These are phyloP conservation scores for Hibiscus tridactylites DNA, from an alignment of 345 rosid genomes.

Conservation along the genomic window DNA sequence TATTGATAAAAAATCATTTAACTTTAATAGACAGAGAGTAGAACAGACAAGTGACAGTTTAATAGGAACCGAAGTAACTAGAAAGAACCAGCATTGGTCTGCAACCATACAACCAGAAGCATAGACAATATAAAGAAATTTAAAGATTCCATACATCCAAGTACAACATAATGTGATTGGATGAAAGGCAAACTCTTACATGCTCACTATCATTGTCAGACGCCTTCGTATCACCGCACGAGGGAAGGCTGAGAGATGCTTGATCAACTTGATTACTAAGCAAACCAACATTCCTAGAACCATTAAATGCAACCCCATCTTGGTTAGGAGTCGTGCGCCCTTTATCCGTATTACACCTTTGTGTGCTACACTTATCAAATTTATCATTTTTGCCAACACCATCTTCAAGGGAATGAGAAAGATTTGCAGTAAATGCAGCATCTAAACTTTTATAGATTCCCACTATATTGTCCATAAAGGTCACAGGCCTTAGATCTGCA, in stretches of 20 bases:
- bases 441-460: slow-evolving; percentile 57
- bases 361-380: slow-evolving; percentile 10
- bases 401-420: slow-evolving; percentile 18
- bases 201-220: slow-evolving; percentile 41
- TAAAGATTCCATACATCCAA: background rate
- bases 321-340: background rate
- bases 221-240: slow-evolving; percentile 36
- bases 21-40: too few species aligned
- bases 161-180: background rate
- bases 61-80: background rate
- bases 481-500: slow-evolving; percentile 49
- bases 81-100: background rate
- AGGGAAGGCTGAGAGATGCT: slow-evolving; percentile 40
- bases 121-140: background rate
- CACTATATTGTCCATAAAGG: slow-evolving; percentile 50
- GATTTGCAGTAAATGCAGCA: slow-evolving; percentile 35
- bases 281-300: slow-evolving; percentile 10
- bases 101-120: background rate
- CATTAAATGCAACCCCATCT: slow-evolving; percentile 12
- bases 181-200: slow-evolving; percentile 16
- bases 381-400: slow-evolving; percentile 15
- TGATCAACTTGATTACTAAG: slow-evolving; percentile 24
- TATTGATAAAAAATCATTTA: too few species aligned
- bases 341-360: slow-evolving; percentile 9
- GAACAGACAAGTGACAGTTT: background rate